A percentile compares a stretch with the other conserved stretches of the same genome.
phyloP scores from a whole-genome alignment of 2,329 filamentous ascomycete genomes.

The Aspergillus sp. region DNA sequence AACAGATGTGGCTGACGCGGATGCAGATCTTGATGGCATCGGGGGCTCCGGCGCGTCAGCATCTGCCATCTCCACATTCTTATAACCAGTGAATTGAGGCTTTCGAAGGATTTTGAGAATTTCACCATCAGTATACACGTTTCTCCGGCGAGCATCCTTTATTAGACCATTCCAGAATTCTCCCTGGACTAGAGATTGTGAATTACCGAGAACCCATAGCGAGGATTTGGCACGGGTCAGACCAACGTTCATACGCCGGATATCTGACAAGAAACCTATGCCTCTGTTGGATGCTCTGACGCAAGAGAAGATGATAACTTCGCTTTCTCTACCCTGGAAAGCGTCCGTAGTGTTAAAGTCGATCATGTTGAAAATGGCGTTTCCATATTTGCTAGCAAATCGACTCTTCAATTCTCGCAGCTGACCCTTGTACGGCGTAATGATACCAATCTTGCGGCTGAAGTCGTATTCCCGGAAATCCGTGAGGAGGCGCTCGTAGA shows the following conservation, averaged over 20 bases:
- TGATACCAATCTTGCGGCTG: slow-evolving; percentile 87
- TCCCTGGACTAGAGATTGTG: slow-evolving; percentile 80
- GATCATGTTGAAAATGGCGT: slow-evolving; percentile 73
- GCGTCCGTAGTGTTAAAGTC: slow-evolving; percentile 99
- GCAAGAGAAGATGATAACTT: slow-evolving; percentile 98
- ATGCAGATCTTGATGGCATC: slow-evolving; percentile 22
- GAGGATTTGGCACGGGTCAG: slow-evolving; percentile 95
- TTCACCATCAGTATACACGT: slow-evolving; percentile 75
- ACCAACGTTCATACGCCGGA: slow-evolving; percentile 98
- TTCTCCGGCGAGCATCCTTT: slow-evolving; percentile 74
- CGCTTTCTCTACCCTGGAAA: slow-evolving; percentile 94
- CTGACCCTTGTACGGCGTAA: slow-evolving; percentile 97
- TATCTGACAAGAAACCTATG: slow-evolving; percentile 97
- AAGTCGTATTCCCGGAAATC: slow-evolving; percentile 75
- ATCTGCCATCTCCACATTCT: slow-evolving; percentile 50
- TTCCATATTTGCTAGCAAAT: slow-evolving; percentile 75
- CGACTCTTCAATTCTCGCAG: slow-evolving; percentile 76
- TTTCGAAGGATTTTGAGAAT: slow-evolving; percentile 59
- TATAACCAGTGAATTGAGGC: slow-evolving; percentile 54
- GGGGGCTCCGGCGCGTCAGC: slow-evolving; percentile 24
- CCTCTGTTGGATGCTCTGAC: slow-evolving; percentile 90
- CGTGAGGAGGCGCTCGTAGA: slow-evolving; percentile 77
- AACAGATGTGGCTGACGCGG: slow-evolving; percentile 29
- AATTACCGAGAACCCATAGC: slow-evolving; percentile 94
- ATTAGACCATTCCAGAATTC: slow-evolving; percentile 91